phyloP scores from a whole-genome alignment of 192 early-diverging fungal genomes.

The Irineochytrium annulatum region DNA sequence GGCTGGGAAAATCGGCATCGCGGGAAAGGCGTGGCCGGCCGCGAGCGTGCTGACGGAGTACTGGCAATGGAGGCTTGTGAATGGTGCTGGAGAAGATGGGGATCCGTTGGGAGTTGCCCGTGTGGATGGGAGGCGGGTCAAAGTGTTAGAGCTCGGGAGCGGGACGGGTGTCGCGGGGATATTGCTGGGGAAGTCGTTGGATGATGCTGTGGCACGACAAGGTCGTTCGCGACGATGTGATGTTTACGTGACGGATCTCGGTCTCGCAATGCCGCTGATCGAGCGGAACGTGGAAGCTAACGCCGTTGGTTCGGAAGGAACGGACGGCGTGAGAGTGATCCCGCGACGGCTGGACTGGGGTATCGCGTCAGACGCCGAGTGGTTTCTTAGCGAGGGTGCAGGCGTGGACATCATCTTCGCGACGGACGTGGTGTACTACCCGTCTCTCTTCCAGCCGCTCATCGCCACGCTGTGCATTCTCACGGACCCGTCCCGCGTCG shows the following conservation, averaged over 20 bases:
- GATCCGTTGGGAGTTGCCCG: neutral
- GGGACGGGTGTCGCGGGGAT: conserved; percentile 19
- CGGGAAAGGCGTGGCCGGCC: conserved; percentile 20
- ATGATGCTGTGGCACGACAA: neutral
- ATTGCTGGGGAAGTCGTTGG: conserved; percentile 8
- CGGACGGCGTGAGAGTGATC: neutral
- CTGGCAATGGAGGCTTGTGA: conserved; percentile 12
- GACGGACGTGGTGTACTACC: conserved; percentile 23
- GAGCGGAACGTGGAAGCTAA: conserved; percentile 4
- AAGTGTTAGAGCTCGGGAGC: conserved; percentile 20
- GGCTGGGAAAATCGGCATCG: too few relatives aligned
- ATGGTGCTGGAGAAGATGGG: neutral
- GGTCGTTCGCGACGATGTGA: neutral
- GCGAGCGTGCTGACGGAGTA: conserved; percentile 12
- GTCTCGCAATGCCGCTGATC: conserved; percentile 13
- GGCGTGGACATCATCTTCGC: conserved; percentile 11
- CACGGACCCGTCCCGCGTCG: neutral
- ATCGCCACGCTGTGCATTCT: conserved; percentile 7
- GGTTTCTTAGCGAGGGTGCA: neutral
- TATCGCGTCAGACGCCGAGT: neutral
- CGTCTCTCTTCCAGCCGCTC: conserved; percentile 19
- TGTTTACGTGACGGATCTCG: conserved; percentile 19
- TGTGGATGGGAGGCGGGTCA: too few relatives aligned
- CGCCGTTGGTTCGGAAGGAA: neutral
- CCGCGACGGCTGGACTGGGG: conserved; percentile 13